phyloP scores from a whole-genome alignment of 2,329 filamentous ascomycete genomes.

The Graphilbum ipis-grandicollis region DNA sequence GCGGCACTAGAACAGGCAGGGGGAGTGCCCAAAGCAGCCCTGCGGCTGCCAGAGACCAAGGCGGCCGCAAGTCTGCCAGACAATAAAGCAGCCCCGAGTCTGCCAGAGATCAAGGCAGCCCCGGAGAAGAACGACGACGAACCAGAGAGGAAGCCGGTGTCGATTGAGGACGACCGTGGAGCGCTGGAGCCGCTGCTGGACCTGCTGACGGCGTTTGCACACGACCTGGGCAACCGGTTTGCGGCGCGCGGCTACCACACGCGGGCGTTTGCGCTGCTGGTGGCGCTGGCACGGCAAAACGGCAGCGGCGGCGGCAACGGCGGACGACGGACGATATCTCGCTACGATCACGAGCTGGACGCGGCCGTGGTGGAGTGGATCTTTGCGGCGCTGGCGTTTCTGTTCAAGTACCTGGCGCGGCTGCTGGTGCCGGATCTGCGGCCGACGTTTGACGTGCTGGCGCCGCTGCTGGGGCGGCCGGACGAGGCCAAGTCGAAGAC shows the following conservation, averaged over 20 bases:
- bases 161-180: constrained; percentile 31
- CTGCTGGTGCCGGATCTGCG: constrained; percentile 72
- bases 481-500: neutral
- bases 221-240: constrained; percentile 74
- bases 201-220: constrained; percentile 84
- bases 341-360: constrained; percentile 47
- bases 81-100: no score
- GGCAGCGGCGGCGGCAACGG: constrained; percentile 5
- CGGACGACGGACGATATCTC: neutral
- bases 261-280: constrained; percentile 55
- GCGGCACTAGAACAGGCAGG: constrained; percentile 51
- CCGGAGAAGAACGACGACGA: neutral
- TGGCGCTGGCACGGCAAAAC: constrained; percentile 42
- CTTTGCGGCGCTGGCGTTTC: constrained; percentile 81
- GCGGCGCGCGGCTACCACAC: constrained; percentile 61
- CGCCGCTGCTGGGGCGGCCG: constrained; percentile 66
- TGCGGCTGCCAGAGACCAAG: no score
- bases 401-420: constrained; percentile 92
- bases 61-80: no score
- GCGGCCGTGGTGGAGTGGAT: constrained; percentile 95
- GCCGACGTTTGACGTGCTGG: constrained; percentile 69
- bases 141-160: neutral
- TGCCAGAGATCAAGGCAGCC: no score
- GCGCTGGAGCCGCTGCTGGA: constrained; percentile 74
- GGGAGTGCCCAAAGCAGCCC: no score